Evolutionary conservation across 257 asterid species (phyloP).

Genomic region (Capsicum chinense): DNA sequence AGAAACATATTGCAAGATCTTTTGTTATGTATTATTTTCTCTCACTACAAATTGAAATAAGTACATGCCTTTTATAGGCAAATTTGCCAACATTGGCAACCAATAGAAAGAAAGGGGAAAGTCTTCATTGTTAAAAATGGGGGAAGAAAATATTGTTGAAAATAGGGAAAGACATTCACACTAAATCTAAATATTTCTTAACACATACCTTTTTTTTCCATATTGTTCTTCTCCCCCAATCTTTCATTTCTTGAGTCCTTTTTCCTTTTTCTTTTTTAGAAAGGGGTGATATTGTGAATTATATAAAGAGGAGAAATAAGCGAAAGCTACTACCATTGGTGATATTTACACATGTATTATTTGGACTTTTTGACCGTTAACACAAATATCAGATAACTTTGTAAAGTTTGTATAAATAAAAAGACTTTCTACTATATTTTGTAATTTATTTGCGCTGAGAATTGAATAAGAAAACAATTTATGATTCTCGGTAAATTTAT

Average conservation of each 20-base stretch:
- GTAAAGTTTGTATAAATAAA: neutral
- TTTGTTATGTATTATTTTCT: no score
- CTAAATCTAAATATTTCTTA: no score
- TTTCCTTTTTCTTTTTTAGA: neutral
- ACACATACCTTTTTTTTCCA: neutral
- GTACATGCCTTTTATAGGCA: no score
- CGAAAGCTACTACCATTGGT: neutral
- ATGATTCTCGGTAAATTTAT: neutral
- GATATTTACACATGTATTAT: neutral
- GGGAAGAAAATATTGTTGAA: no score
- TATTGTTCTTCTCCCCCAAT: neutral
- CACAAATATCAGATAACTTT: neutral
- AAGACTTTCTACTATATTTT: neutral
- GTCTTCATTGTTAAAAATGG: no score
- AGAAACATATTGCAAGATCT: no score
- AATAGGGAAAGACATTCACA: no score
- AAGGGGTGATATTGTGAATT: neutral
- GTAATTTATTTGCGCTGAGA: neutral
- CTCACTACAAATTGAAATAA: no score
- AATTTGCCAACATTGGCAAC: no score
- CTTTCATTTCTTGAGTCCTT: slow-evolving; percentile 2
- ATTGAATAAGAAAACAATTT: neutral
- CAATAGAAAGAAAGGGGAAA: no score
- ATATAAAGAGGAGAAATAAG: neutral
- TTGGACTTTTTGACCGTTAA: neutral